Evolutionary conservation across 2,329 filamentous ascomycete species (phyloP), one percentile per base, ranked within the genome.

Genomic region (Elsinoe perseae): DNA sequence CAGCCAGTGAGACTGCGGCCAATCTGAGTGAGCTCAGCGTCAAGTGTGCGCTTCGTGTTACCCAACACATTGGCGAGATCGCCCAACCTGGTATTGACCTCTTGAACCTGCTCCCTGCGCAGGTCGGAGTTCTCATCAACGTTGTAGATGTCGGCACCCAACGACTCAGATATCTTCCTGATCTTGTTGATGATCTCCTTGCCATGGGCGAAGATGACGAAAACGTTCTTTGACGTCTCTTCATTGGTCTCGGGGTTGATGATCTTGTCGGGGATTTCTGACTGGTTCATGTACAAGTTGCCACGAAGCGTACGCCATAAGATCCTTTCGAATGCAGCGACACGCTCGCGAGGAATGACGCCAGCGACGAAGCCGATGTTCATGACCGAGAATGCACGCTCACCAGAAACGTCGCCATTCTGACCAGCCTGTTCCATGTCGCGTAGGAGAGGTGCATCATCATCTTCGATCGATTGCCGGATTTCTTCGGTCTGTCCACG

Each of bases 271-370:
- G 90, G 85, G 60, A 98, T 98, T 78, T 98, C 93, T 38, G 92
- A 92, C 77, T 98, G 95, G 75, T 98, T 98, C 93, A 98, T 98
- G 80, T 97, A 98, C 61, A 98, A 77, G 73, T 98, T 98, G 66
- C 93, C 93, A 71, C 93, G 89, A 40, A 98, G 82, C 0, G 95
- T 96, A 66, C 93, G 84, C 93, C 93, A 98, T 53, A 98, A 79
- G 64, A 98, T 98, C 58, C 93, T 86, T 76, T 98, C 95, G 69
- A 98, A 98, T 23, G 92, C 88, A 12, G 86, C 91, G 59, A 98
- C 92, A 52, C 92, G 85, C 68, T 97, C 92, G 56, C 93, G 84
- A 34, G 88, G 83, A 65, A 98, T 97, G 64, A 97, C 93, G 73
- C 93, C 93, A 56, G 93, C 88, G 54, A 98, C 92, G 66, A 98